A percentile compares a stretch with the other conserved stretches of the same genome.
These are phyloP conservation scores for Hygrophoropsis aurantiaca DNA, from an alignment of 768 basidiomycete genomes.

Conservation along the genomic window DNA sequence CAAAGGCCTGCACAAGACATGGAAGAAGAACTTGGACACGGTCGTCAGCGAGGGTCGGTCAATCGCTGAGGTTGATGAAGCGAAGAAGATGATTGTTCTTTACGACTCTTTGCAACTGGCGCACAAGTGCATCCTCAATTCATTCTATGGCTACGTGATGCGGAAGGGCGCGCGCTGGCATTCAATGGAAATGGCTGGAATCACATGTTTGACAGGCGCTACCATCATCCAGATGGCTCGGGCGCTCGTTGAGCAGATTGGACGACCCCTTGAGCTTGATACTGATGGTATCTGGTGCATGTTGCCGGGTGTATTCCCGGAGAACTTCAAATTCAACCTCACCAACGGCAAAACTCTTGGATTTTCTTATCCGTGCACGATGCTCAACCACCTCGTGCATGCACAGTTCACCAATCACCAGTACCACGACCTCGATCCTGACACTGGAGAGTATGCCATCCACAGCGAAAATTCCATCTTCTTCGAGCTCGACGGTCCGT, in stretches of 20 bases:
- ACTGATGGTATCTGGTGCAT: conserved; percentile 99
- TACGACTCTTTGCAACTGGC: conserved; percentile 99
- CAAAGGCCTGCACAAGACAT: conserved; percentile 96
- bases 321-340: conserved; percentile 96
- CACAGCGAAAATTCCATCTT: conserved; percentile 98
- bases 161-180: conserved; percentile 99
- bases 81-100: conserved; percentile 97
- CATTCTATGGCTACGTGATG: conserved; percentile 99
- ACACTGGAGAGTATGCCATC: conserved; percentile 80
- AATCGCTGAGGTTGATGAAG: conserved; percentile 89
- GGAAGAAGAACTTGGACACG: conserved; percentile 96
- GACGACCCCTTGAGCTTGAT: conserved; percentile 94
- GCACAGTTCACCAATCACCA: conserved; percentile 96
- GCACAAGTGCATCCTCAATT: conserved; percentile 99
- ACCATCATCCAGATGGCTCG: conserved; percentile 99
- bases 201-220: conserved; percentile 96
- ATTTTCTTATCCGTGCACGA: conserved; percentile 97
- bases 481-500: conserved; percentile 98
- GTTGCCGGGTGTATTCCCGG: conserved; percentile 96
- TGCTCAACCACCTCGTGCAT: conserved; percentile 98
- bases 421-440: conserved; percentile 89
- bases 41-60: conserved; percentile 65
- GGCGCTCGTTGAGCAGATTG: conserved; percentile 95
- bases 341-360: conserved; percentile 81
- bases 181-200: conserved; percentile 99